Base-by-base conservation (phyloP, 805 yeast genomes). In the Yamadazyma olivae region DNA sequence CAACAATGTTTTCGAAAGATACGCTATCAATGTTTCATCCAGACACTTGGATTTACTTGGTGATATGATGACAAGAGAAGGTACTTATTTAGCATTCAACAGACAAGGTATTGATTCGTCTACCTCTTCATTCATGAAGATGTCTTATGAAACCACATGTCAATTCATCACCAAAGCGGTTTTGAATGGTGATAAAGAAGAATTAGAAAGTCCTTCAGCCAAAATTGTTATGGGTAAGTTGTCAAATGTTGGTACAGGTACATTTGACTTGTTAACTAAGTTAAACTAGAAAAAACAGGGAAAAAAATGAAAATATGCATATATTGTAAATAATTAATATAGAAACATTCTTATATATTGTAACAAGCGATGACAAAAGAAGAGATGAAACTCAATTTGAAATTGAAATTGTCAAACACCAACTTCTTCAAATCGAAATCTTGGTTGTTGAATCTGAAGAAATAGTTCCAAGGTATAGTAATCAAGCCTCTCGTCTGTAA, bases 11-110 rank as follows among this genome's bases (percentile, higher is more conserved):
- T 93, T 93, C 78, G 87, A 88, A 42, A 89, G 95, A 36, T 93
- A 93, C 64, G 98, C 98, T 53, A 93, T 93, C 57, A 70, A 89
- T 41, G 99, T 93, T 41, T 83, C 93, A 38, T 70, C 79, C 36
- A 87, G 99, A 62, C 99, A 93, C 70, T 79, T 93, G 67, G 99
- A 93, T 58, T 78, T 93, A 60, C 83, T 93, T 61, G 99, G 95
- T 46, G 99, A 93, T 64, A 86, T 87, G 88, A 93, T 93, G 99
- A 93, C 99, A 4, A 81, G 99, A 64, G 98, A 93, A 65, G 99
- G 99, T 55, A 78, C 95, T 2, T 93, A 90, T 58, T 68, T 91
- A 57, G 96, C 99, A 17, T 93, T 93, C 74, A 90, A 88, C 65
- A 86, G 99, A 74, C 96, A 88, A 68, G 99, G 99, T 63, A 90